Evolutionary conservation across 345 rosid genomes (phyloP), one percentile per base, ranked within the genome.

Genomic region (Reutealis trisperma): DNA sequence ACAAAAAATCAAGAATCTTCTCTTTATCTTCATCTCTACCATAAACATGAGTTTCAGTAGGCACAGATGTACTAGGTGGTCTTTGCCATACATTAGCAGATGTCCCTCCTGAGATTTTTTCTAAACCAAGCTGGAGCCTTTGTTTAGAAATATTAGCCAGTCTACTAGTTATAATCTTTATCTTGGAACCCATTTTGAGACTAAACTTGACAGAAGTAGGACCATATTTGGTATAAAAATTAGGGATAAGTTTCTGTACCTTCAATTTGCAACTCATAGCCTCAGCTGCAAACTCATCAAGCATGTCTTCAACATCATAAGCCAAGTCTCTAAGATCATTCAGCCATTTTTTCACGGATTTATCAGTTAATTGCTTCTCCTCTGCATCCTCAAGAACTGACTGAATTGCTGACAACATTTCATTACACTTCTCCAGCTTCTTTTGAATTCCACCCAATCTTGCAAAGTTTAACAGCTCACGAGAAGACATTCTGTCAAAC

Each of bases 341-440:
- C 5, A 59, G 67, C 79, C 79, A 77, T 5, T 27, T 34, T 47
- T 60, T 69, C 24, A 77, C 74, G 13, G 64, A 37, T 42, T 32
- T 27, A 25, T 70, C 45, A 27, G 67, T 61, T 25, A 77, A n/a
- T n/a, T 77, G 68, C 66, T 77, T 77, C 14, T 77, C 68, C 60
- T 77, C 69, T 6, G 74, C 79, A 60, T 69, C 79, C 3, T 45
- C 67, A 16, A 77, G 79, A 25, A 70, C 79, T 13, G 70, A 70
- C 6, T 41, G 73, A 24, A 83, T 73, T 10, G 44, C 70, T 45
- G 4, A 0, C 67, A 81, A 21, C 34, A 24, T 58, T 19, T 11
- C 57, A 27, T 73, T 12, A 78, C 75, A 81, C 24, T 62, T 62
- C 67, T 52, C 58, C 22, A 81, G 71, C 32, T 54, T 59, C 47